phyloP scores from a whole-genome alignment of 2,329 filamentous ascomycete genomes.

The Fusarium albosuccineum region DNA sequence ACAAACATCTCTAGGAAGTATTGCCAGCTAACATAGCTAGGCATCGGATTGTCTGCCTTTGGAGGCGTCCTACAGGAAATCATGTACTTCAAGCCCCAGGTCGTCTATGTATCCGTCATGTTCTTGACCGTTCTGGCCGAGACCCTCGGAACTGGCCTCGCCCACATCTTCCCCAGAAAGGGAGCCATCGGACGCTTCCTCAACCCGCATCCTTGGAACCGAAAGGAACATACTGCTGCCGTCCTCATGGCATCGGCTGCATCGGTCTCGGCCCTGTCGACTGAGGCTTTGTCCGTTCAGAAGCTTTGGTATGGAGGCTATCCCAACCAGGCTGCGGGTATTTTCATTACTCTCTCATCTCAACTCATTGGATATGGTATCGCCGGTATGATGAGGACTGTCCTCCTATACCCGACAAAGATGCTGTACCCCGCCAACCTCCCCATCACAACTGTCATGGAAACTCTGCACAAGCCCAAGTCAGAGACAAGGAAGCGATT shows the following conservation, averaged over 20 bases:
- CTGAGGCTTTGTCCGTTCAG: constrained; percentile 60
- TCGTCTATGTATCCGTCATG: constrained; percentile 41
- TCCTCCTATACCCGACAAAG: constrained; percentile 61
- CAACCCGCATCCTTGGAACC: constrained; percentile 37
- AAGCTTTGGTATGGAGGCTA: constrained; percentile 59
- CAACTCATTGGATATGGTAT: constrained; percentile 64
- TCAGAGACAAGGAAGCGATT: constrained; percentile 55
- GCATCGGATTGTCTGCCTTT: constrained; percentile 39
- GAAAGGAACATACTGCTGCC: constrained; percentile 52
- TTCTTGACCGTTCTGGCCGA: constrained; percentile 43
- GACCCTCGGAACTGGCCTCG: constrained; percentile 22
- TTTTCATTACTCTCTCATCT: constrained; percentile 62
- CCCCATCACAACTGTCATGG: constrained; percentile 48
- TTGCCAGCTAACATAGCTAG: constrained; percentile 10
- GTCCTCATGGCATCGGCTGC: constrained; percentile 60
- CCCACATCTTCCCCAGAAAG: constrained; percentile 29
- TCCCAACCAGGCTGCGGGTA: constrained; percentile 54
- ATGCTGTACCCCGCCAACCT: constrained; percentile 52
- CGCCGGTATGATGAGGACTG: constrained; percentile 60
- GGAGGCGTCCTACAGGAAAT: constrained; percentile 42
- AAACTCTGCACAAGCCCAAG: constrained; percentile 46
- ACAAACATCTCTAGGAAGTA: background rate
- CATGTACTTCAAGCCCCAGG: constrained; percentile 44
- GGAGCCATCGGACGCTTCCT: constrained; percentile 28
- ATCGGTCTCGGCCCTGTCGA: constrained; percentile 48